phyloP scores from a whole-genome alignment of 768 basidiomycete species.

The Neoboletus magnificus region DNA sequence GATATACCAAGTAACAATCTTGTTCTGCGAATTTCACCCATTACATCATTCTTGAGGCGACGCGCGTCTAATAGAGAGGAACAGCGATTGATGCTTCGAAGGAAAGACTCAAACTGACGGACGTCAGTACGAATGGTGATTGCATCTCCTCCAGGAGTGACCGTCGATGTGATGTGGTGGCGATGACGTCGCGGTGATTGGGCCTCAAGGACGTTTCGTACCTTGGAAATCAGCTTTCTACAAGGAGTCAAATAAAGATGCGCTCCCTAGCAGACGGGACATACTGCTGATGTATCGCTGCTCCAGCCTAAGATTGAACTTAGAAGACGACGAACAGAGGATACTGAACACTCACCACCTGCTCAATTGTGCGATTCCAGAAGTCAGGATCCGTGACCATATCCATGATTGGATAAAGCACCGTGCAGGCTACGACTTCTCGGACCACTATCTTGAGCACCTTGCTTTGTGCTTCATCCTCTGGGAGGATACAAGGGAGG shows the following conservation, averaged over 20 bases:
- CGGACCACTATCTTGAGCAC: slow-evolving; percentile 70
- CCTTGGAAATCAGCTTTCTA: slow-evolving; percentile 84
- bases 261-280: slow-evolving; percentile 7
- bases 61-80: slow-evolving; percentile 87
- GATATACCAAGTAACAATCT: slow-evolving; percentile 63
- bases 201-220: slow-evolving; percentile 78
- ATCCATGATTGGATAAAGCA: slow-evolving; percentile 85
- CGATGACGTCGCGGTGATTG: slow-evolving; percentile 60
- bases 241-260: slow-evolving; percentile 3
- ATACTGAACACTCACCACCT: slow-evolving; percentile 62
- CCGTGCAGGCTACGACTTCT: slow-evolving; percentile 79
- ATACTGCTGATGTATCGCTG: slow-evolving; percentile 66
- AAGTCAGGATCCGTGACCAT: slow-evolving; percentile 96
- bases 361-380: slow-evolving; percentile 92
- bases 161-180: slow-evolving; percentile 39
- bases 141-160: slow-evolving; percentile 51
- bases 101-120: slow-evolving; percentile 87
- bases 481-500: slow-evolving; percentile 71
- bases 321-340: background rate
- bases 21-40: slow-evolving; percentile 85
- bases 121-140: slow-evolving; percentile 81
- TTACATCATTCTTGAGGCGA: slow-evolving; percentile 86
- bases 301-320: slow-evolving; percentile 48
- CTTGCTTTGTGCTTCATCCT: slow-evolving; percentile 67
- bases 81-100: slow-evolving; percentile 78